A percentile compares a stretch with the other conserved stretches of the same genome.
These are phyloP conservation scores for Xylaria sp. DNA, from an alignment of 2,329 filamentous ascomycete genomes.

Conservation along the genomic window DNA sequence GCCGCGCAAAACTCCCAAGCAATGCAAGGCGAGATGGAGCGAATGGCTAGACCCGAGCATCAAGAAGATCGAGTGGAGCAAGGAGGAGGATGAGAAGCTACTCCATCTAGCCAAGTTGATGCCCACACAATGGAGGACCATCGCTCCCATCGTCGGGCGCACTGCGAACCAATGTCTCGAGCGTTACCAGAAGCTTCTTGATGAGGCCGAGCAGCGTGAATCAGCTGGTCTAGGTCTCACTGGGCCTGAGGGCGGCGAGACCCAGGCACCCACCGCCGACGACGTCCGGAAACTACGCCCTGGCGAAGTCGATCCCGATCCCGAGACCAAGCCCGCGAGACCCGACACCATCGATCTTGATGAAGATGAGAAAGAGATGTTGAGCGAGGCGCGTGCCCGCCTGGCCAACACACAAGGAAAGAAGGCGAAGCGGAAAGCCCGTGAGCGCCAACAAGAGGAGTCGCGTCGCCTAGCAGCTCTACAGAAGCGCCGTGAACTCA, in stretches of 20 bases:
- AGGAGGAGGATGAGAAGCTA: slow-evolving; percentile 98
- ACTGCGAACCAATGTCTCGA: slow-evolving; percentile 98
- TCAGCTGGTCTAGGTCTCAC: slow-evolving; percentile 81
- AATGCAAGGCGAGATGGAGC: slow-evolving; percentile 98
- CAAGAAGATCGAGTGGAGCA: slow-evolving; percentile 98
- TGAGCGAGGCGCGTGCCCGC: slow-evolving; percentile 95
- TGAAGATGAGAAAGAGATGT: slow-evolving; percentile 99
- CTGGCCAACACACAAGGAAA: slow-evolving; percentile 98
- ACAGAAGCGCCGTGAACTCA: slow-evolving; percentile 95
- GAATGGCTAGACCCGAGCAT: slow-evolving; percentile 99
- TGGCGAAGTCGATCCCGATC: slow-evolving; percentile 96
- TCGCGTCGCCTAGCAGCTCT: slow-evolving; percentile 88
- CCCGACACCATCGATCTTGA: slow-evolving; percentile 98
- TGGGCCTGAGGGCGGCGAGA: slow-evolving; percentile 87
- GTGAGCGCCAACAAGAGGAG: slow-evolving; percentile 95
- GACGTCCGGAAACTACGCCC: slow-evolving; percentile 89
- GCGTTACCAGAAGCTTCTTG: slow-evolving; percentile 94
- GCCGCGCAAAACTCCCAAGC: slow-evolving; percentile 96
- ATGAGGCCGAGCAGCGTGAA: slow-evolving; percentile 93
- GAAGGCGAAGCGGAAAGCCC: slow-evolving; percentile 97
- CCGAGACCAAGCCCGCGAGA: slow-evolving; percentile 93
- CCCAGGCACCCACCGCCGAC: slow-evolving; percentile 87
- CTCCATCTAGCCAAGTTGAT: slow-evolving; percentile 97
- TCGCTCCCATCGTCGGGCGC: slow-evolving; percentile 94
- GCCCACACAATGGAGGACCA: slow-evolving; percentile 99